Conservation (phyloP, 176 grass and related monocot genomes). For the Typha latifolia region DNA sequence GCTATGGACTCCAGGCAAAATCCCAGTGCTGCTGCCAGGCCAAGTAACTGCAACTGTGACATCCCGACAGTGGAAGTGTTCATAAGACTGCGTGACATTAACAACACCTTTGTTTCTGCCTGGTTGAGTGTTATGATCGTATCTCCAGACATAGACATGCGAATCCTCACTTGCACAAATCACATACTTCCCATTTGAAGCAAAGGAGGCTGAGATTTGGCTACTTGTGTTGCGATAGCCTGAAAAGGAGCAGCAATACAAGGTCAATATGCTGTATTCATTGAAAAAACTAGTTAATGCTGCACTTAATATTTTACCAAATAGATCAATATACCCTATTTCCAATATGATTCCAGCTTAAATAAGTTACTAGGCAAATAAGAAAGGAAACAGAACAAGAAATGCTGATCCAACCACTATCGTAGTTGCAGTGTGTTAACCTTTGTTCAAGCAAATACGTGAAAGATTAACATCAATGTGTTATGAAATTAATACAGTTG, state of each 20-base stretch:
- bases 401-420: too few species aligned
- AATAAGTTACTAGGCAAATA: too few species aligned
- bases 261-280: background rate
- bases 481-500: too few species aligned
- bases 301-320: background rate
- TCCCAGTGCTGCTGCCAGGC: slow-evolving; percentile 41
- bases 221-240: slow-evolving; percentile 94
- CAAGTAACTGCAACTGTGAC: slow-evolving; percentile 82
- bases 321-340: slow-evolving; percentile 10
- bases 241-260: slow-evolving; percentile 19
- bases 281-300: background rate
- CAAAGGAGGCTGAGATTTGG: slow-evolving; percentile 86
- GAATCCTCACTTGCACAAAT: slow-evolving; percentile 92
- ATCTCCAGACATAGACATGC: slow-evolving; percentile 89
- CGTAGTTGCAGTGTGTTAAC: too few species aligned
- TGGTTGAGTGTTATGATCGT: slow-evolving; percentile 68
- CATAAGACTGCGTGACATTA: slow-evolving; percentile 78
- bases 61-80: slow-evolving; percentile 77
- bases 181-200: slow-evolving; percentile 89
- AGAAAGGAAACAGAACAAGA: too few species aligned
- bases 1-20: slow-evolving; percentile 22
- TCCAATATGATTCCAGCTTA: background rate
- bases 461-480: background rate
- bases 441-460: too few species aligned
- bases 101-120: slow-evolving; percentile 57